phyloP scores from a whole-genome alignment of 2,329 filamentous ascomycete genomes.

The Colletotrichum chlorophyti region DNA sequence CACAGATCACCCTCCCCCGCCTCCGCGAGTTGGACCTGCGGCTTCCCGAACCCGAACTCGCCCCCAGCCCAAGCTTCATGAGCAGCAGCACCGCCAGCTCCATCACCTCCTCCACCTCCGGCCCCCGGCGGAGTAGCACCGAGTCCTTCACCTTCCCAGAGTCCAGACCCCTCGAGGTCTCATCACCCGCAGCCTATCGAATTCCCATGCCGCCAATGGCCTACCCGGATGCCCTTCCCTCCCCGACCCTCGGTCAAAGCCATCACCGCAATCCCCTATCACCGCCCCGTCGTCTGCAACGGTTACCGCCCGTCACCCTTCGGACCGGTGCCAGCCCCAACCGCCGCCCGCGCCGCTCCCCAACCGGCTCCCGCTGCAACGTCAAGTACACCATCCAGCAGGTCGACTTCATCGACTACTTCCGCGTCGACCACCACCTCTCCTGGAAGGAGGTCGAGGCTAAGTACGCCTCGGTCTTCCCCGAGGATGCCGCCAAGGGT shows the following conservation, averaged over 20 bases:
- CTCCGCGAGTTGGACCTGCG: slow-evolving; percentile 28
- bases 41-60: slow-evolving; percentile 21
- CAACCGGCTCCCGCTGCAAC: slow-evolving; percentile 29
- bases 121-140: slow-evolving; percentile 13
- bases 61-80: slow-evolving; percentile 17
- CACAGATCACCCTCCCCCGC: slow-evolving; percentile 26
- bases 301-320: slow-evolving; percentile 18
- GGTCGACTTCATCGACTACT: slow-evolving; percentile 32
- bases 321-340: slow-evolving; percentile 19
- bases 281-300: slow-evolving; percentile 17
- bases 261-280: slow-evolving; percentile 16
- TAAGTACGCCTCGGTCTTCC: slow-evolving; percentile 30
- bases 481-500: slow-evolving; percentile 26
- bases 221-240: slow-evolving; percentile 26
- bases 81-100: not conserved
- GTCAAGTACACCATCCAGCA: slow-evolving; percentile 32
- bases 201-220: slow-evolving; percentile 25
- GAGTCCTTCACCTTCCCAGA: slow-evolving; percentile 24
- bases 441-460: slow-evolving; percentile 31
- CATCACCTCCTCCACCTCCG: not conserved
- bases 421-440: slow-evolving; percentile 29
- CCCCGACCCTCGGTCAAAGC: slow-evolving; percentile 8
- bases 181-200: slow-evolving; percentile 21
- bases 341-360: slow-evolving; percentile 24
- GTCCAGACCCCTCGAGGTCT: slow-evolving; percentile 12